phyloP scores from a whole-genome alignment of 1,139 yeast species.

The Candida smagusa region DNA sequence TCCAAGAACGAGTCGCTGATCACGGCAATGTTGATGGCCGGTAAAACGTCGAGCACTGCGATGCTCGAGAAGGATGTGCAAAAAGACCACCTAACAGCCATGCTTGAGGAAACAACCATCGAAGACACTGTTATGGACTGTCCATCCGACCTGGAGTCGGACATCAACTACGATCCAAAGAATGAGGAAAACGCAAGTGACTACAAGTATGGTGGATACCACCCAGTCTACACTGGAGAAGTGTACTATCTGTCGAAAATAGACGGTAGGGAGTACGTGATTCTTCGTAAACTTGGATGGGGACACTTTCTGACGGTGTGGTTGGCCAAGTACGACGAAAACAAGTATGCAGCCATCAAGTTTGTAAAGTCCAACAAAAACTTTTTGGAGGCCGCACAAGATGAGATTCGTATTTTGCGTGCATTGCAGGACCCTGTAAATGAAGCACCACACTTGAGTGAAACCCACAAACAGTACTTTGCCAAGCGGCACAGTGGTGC shows the following conservation, averaged over 20 bases:
- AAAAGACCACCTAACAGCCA: not conserved
- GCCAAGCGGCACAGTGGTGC: constrained; percentile 64
- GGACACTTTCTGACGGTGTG: constrained; percentile 91
- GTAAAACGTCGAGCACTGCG: constrained; percentile 1
- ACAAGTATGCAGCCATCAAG: constrained; percentile 68
- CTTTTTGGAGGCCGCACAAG: constrained; percentile 82
- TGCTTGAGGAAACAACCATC: constrained; percentile 3
- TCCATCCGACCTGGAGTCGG: constrained; percentile 24
- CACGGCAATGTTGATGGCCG: constrained; percentile 1
- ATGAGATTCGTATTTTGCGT: constrained; percentile 68
- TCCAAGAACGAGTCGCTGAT: constrained; percentile 1
- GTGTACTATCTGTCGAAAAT: constrained; percentile 49
- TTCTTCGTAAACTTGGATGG: constrained; percentile 84
- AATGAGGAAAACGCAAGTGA: constrained; percentile 70
- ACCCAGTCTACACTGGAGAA: constrained; percentile 80
- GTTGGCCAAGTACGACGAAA: constrained; percentile 50
- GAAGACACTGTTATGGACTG: constrained; percentile 12
- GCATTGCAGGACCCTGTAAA: constrained; percentile 33
- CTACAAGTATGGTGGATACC: constrained; percentile 82
- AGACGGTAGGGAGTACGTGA: constrained; percentile 39
- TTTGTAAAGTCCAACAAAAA: constrained; percentile 75
- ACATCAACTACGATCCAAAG: constrained; percentile 32
- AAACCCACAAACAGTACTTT: constrained; percentile 9
- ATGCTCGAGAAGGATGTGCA: constrained; percentile 2
- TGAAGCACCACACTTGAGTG: constrained; percentile 9